A percentile compares a stretch with the other conserved stretches of the same genome.
phyloP scores from a whole-genome alignment of 192 early-diverging fungal genomes.

The Entomortierella chlamydospora region DNA sequence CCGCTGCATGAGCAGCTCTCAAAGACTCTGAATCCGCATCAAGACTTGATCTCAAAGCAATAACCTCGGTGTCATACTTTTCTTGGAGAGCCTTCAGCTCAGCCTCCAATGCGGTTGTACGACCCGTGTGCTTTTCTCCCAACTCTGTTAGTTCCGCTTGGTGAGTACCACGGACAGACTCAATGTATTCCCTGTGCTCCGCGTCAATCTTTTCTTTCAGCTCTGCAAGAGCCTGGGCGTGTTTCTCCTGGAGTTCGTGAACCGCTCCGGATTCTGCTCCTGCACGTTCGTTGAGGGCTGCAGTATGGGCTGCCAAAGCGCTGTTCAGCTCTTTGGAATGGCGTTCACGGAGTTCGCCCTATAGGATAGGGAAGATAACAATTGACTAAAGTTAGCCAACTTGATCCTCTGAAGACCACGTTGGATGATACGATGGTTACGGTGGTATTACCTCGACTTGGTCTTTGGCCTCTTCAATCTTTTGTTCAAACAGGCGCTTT shows the following conservation, averaged over 20 bases:
- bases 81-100: slow-evolving; percentile 39
- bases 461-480: slow-evolving; percentile 50
- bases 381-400: background rate
- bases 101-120: slow-evolving; percentile 23
- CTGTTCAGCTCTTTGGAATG: slow-evolving; percentile 33
- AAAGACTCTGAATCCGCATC: slow-evolving; percentile 21
- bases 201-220: slow-evolving; percentile 39
- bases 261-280: slow-evolving; percentile 47
- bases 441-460: slow-evolving; percentile 21
- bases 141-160: slow-evolving; percentile 27
- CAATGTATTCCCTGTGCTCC: slow-evolving; percentile 34
- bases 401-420: too few relatives aligned
- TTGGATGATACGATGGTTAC: too few relatives aligned
- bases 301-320: slow-evolving; percentile 38
- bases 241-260: slow-evolving; percentile 35
- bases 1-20: slow-evolving; percentile 38
- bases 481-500: slow-evolving; percentile 28
- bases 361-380: background rate
- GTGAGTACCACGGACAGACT: slow-evolving; percentile 26
- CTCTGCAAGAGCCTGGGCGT: slow-evolving; percentile 35
- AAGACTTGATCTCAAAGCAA: slow-evolving; percentile 1
- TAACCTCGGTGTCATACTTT: slow-evolving; percentile 35
- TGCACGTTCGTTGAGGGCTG: slow-evolving; percentile 42
- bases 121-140: slow-evolving; percentile 23
- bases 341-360: slow-evolving; percentile 32